Evolutionary conservation across 176 grass and related monocot genomes (phyloP).

Genomic region (Oryza coarctata): DNA sequence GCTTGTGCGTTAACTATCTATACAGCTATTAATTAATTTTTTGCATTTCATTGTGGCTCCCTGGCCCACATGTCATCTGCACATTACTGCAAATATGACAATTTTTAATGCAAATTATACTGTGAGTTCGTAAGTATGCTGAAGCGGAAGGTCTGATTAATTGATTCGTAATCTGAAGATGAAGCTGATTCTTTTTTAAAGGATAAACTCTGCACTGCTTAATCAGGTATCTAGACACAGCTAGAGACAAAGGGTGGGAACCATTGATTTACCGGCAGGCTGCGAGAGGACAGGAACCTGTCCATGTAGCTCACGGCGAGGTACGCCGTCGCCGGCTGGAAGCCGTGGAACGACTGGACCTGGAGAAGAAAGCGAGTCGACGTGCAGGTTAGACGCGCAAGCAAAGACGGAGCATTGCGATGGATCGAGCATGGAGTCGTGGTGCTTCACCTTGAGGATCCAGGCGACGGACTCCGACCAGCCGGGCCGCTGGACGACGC

Average conservation of each 20-base stretch:
- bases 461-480: conserved; percentile 54
- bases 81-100: neutral
- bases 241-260: neutral
- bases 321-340: conserved; percentile 62
- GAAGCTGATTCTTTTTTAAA: neutral
- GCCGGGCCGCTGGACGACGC: conserved; percentile 20
- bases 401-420: neutral
- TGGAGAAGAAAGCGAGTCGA: neutral
- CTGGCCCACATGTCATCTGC: neutral
- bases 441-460: conserved; percentile 63
- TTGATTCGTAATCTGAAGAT: neutral
- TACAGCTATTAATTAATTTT: neutral
- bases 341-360: conserved; percentile 42
- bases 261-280: conserved; percentile 47
- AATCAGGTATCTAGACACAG: neutral
- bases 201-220: neutral
- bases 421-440: neutral
- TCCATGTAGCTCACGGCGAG: conserved; percentile 78
- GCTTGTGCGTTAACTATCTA: no score
- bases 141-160: neutral
- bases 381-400: neutral
- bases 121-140: no score
- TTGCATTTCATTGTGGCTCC: neutral
- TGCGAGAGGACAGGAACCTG: conserved; percentile 56
- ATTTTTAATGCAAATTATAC: neutral